A percentile compares a stretch with the other conserved stretches of the same genome.
Conservation (phyloP, 257 asterid genomes). For the Paraleonurus japonicus region DNA sequence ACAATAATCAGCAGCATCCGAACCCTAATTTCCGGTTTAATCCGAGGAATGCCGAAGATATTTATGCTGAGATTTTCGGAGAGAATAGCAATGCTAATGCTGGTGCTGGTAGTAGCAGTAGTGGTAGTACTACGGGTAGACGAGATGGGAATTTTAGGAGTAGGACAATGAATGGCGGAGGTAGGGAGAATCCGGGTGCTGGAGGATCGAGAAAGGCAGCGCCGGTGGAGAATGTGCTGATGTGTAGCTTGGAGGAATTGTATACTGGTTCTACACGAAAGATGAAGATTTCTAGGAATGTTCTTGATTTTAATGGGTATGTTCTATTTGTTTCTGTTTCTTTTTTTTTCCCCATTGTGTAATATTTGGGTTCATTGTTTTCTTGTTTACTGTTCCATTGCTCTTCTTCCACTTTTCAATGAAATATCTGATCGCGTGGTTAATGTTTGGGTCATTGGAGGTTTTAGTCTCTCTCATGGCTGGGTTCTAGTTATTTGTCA, state of each 20-base stretch:
- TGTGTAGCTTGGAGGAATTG: slow-evolving; percentile 91
- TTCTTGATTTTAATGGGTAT: slow-evolving; percentile 73
- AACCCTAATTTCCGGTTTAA: slow-evolving; percentile 82
- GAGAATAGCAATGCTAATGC: slow-evolving; percentile 47
- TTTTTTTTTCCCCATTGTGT: background rate
- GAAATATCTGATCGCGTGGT: slow-evolving; percentile 8
- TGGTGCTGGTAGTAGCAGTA: slow-evolving; percentile 23
- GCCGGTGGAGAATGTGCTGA: slow-evolving; percentile 67
- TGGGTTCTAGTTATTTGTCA: slow-evolving; percentile 12
- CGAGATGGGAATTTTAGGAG: slow-evolving; percentile 67
- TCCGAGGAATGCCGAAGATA: slow-evolving; percentile 88
- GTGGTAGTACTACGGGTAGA: slow-evolving; percentile 36
- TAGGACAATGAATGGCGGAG: slow-evolving; percentile 55
- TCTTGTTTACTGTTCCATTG: slow-evolving; percentile 6
- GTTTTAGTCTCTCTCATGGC: background rate
- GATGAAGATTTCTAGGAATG: slow-evolving; percentile 86
- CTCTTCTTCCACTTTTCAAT: background rate
- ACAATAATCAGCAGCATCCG: slow-evolving; percentile 57
- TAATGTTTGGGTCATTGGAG: background rate
- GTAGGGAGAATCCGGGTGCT: slow-evolving; percentile 32
- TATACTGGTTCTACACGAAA: slow-evolving; percentile 74
- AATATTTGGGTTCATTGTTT: background rate
- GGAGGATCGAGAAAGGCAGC: slow-evolving; percentile 63
- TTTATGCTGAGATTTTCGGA: slow-evolving; percentile 81
- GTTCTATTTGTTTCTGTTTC: slow-evolving; percentile 15